These are phyloP conservation scores for Strigomonas culicis DNA, from an alignment of 208 protist genomes.

Conservation along the genomic window DNA sequence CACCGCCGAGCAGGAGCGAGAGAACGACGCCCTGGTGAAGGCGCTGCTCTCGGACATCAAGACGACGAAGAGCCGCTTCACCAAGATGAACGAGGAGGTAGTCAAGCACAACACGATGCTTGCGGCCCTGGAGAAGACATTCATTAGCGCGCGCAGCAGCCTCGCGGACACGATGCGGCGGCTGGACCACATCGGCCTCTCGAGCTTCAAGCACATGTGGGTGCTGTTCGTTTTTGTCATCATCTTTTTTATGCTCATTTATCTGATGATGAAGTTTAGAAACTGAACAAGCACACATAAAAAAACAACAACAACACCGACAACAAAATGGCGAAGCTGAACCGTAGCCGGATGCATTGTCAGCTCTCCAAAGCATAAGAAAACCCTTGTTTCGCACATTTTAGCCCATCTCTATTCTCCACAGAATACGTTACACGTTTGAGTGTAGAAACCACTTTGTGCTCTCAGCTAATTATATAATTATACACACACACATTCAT, in stretches of 20 bases:
- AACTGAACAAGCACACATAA: conserved; percentile 1
- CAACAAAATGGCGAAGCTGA: neutral
- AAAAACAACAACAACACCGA: neutral
- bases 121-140: conserved; percentile 33
- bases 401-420: too few relatives aligned
- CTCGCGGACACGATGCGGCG: conserved; percentile 52
- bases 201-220: conserved; percentile 76
- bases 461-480: too few relatives aligned
- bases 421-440: too few relatives aligned
- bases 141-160: conserved; percentile 31
- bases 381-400: too few relatives aligned
- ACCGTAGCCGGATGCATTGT: neutral
- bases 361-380: neutral
- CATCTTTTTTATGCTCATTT: conserved; percentile 75
- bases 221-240: conserved; percentile 75
- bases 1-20: conserved; percentile 23
- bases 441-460: too few relatives aligned
- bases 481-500: too few relatives aligned
- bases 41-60: conserved; percentile 67
- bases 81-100: conserved; percentile 60
- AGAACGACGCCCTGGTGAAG: conserved; percentile 75
- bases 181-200: conserved; percentile 32
- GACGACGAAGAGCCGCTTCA: conserved; percentile 34
- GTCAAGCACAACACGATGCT: conserved; percentile 68
- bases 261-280: conserved; percentile 55